phyloP scores from a whole-genome alignment of 2,329 filamentous ascomycete genomes.

The Tolypocladium tropicale region DNA sequence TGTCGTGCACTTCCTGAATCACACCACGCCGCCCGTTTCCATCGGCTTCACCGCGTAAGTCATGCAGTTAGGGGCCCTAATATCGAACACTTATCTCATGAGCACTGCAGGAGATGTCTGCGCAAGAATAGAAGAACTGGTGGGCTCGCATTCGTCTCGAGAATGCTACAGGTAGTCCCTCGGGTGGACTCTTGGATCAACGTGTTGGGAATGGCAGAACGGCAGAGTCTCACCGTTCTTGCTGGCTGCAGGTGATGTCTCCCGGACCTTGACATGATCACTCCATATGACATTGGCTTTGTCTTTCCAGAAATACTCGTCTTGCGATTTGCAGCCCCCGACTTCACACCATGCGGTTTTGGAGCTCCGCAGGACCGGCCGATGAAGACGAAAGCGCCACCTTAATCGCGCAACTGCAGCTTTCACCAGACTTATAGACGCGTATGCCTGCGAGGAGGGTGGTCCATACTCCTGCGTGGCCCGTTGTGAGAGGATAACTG shows the following conservation, averaged over 20 bases:
- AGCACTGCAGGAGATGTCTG: no score
- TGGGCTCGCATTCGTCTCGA: neutral
- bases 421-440: neutral
- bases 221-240: neutral
- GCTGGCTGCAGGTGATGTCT: no score
- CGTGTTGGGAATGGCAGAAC: neutral
- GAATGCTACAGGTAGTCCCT: neutral
- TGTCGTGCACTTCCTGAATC: neutral
- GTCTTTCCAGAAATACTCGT: neutral
- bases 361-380: neutral
- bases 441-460: neutral
- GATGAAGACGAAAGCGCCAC: neutral
- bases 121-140: neutral
- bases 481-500: neutral
- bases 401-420: neutral
- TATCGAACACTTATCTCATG: no score
- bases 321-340: neutral
- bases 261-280: neutral
- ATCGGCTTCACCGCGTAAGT: neutral
- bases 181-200: neutral
- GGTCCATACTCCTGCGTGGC: neutral
- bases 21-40: neutral
- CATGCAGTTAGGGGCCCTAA: neutral
- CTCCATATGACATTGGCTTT: no score
- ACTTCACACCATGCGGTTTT: neutral